These are phyloP conservation scores for Graphiopsis chlorocephala DNA, from an alignment of 2,329 filamentous ascomycete species.

Conservation along the genomic window DNA sequence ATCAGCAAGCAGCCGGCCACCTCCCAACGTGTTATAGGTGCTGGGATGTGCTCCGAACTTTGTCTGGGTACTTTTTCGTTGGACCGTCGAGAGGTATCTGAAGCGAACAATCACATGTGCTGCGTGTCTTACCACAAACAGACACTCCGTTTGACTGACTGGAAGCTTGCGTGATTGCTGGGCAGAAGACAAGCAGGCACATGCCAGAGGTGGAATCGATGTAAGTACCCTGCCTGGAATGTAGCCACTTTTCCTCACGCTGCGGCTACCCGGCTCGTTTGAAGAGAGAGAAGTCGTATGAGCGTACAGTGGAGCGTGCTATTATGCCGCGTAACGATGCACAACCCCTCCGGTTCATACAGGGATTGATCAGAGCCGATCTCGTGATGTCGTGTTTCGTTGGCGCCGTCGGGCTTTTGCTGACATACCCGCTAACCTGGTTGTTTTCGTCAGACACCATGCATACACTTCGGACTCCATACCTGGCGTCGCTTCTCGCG, in stretches of 20 bases:
- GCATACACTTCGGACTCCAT: neutral
- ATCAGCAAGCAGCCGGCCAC: neutral
- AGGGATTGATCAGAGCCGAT: neutral
- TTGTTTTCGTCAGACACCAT: neutral
- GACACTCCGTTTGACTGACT: neutral
- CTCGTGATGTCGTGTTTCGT: neutral
- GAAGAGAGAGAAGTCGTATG: neutral
- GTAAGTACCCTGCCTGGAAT: slow-evolving; percentile 6
- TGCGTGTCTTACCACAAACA: slow-evolving; percentile 7
- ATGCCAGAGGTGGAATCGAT: neutral
- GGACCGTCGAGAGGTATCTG: neutral
- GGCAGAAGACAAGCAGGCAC: neutral
- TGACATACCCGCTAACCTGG: neutral
- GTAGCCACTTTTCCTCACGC: neutral
- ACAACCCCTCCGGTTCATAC: neutral
- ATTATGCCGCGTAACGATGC: neutral
- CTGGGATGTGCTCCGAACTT: neutral
- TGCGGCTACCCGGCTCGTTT: neutral
- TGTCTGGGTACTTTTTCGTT: neutral
- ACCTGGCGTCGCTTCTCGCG: neutral
- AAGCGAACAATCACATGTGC: neutral
- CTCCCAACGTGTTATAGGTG: neutral
- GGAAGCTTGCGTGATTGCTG: slow-evolving; percentile 9
- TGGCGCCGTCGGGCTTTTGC: neutral
- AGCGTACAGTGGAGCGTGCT: neutral